Conservation (phyloP, 2,329 filamentous ascomycete genomes). For the Immersiporthe knoxdaviesiana region DNA sequence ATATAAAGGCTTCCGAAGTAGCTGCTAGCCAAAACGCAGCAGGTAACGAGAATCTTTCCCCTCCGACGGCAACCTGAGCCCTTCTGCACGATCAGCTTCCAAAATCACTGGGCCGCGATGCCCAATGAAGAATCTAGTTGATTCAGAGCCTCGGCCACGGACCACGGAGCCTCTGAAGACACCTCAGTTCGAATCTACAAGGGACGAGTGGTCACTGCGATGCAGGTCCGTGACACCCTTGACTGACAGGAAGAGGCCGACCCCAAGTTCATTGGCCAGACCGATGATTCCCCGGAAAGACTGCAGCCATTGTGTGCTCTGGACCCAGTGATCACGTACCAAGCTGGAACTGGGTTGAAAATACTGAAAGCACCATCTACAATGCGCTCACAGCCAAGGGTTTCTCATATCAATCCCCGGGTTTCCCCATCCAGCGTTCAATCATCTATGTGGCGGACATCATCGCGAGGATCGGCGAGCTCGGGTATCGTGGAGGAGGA, state of each 20-base stretch:
- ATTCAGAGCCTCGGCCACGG: not conserved
- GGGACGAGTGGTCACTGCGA: not conserved
- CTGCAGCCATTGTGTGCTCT: conserved; percentile 11
- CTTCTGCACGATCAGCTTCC: conserved; percentile 2
- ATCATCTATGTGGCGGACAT: conserved; percentile 13
- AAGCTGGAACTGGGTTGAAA: conserved; percentile 18
- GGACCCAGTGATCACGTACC: conserved; percentile 16
- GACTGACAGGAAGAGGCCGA: not conserved
- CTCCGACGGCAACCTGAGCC: not conserved
- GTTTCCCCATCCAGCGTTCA: not conserved
- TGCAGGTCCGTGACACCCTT: conserved; percentile 4
- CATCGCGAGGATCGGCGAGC: conserved; percentile 14
- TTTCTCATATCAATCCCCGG: conserved; percentile 2
- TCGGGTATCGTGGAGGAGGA: conserved; percentile 1
- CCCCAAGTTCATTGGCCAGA: not conserved
- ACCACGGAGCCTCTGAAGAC: not conserved
- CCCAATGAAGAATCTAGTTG: not conserved
- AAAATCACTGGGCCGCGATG: not conserved
- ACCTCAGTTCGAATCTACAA: not conserved
- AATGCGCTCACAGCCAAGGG: conserved; percentile 22
- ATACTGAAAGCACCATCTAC: conserved; percentile 28
- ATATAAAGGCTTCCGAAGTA: not conserved
- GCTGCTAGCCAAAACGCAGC: not conserved
- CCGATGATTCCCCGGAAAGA: conserved; percentile 8
- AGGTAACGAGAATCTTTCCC: conserved; percentile 2